Evolutionary conservation across 768 basidiomycete genomes (phyloP), one percentile per base, ranked within the genome.

Genomic region (Boletales sp.): DNA sequence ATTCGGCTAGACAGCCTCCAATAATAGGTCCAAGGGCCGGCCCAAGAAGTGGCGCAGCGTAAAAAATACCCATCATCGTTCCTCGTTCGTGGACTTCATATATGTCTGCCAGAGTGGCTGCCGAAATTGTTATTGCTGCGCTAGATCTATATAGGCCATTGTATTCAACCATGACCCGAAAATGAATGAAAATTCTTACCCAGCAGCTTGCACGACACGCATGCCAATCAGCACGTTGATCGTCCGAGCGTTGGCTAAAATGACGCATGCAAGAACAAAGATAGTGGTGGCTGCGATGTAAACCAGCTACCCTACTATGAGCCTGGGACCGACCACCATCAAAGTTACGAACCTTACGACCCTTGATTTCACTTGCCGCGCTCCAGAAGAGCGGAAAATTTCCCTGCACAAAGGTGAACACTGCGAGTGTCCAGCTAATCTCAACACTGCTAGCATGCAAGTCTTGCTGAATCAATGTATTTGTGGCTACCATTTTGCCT

Each of bases 61-160:
- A 91, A 67, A 84, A 92, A 8, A 90, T 72, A 1, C 90, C 90
- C 79, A 92, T 85, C 76, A 80, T 86, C 17, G 77, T 80, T 5
- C 90, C 90, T 44, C 90, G 75, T 62, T 90, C 84, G 11, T 75
- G 72, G 0, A 85, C 80, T 21, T 89, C 87, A 57, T 81, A 90
- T 4, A 90, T 83, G 62, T 90, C 88, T 2, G 87, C 87, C 4
- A 91, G 70, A 4, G 87, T 86, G 13, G 84, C 87, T 0, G 86
- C 86, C 5, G 89, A 90, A 47, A 90, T 81, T 0, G 83, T 64
- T 37, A 86, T 75, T 11, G 85, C 82, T 9, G 85, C 84, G 42
- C 82, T 80, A 4, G 83, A 83, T 40, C 82, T 85, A 50, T 28
- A 28, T 51, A 19, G 32, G 8, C 57, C 50, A 4, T 13, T 12